Base-by-base conservation (phyloP, 345 rosid species). In the Salix udensis region DNA sequence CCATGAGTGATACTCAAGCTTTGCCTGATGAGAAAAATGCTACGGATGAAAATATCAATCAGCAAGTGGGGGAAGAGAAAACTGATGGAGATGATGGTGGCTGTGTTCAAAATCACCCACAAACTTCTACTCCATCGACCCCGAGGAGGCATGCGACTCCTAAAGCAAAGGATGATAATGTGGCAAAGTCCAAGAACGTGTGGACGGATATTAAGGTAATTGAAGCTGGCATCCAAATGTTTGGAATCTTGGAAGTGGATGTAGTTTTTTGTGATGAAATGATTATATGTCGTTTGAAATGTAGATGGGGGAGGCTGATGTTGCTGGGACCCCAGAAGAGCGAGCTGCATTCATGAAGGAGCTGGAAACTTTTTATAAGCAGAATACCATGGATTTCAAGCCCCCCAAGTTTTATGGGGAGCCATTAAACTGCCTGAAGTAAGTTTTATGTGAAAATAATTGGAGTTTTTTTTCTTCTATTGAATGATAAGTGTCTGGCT, bases 391-490 rank as follows among this genome's bases (percentile, higher is more conserved):
- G 82, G 98, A 94, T 53, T 94, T 88, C 80, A 91, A 94, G 76
- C 81, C 92, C 53, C 97, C 91, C 42, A 91, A 89, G 71, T 94
- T 94, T 78, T 94, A 92, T 70, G 88, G 91, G 66, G 88, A 87
- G 72, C 97, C 94, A 40, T 76, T 94, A 23, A 94, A 92, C 78
- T 86, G 85, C 75, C 91, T 94, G 65, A 94, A 94, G 97, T 94
- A 81, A 84, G 91, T 77, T 53, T 16, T 48, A 74, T 70, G 36
- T 53, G 23, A 77, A 52, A 67, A 30, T 82, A 78, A 39, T 53
- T 78, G 83, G 74, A 68, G 52, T 62, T n/a, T n/a, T n/a, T n/a
- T 8, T 0, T 1, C n/a, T n/a, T 0, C 7, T 3, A 9, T n/a
- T 36, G 37, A 58, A 58, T 67, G 70, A 26, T 72, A 44, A 40